A percentile compares a stretch with the other conserved stretches of the same genome.
phyloP scores from a whole-genome alignment of 31 red algal genomes.

The Endocladia muricata region DNA sequence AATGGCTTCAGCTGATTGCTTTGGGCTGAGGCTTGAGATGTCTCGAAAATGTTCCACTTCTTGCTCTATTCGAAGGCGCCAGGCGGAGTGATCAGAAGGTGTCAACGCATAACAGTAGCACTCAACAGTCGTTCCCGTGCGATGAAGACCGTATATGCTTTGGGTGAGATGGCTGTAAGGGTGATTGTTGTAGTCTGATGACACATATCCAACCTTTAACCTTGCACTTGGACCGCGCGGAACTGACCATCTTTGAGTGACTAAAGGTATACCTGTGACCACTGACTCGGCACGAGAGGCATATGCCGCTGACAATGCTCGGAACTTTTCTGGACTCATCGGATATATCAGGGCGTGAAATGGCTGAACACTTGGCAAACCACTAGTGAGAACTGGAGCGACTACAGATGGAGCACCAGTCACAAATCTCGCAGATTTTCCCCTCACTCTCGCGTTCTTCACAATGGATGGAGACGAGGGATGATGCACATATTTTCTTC shows the following conservation, averaged over 20 bases:
- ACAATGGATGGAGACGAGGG: conserved; percentile 43
- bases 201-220: conserved; percentile 79
- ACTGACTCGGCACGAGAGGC: conserved; percentile 64
- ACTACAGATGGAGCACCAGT: conserved; percentile 35
- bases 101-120: conserved; percentile 84
- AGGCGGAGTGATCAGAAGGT: conserved; percentile 61
- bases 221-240: conserved; percentile 29
- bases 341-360: conserved; percentile 85
- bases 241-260: conserved; percentile 20
- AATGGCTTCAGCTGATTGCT: conserved; percentile 68
- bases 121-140: conserved; percentile 54
- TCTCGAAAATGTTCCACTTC: conserved; percentile 84
- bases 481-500: conserved; percentile 40
- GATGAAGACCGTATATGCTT: conserved; percentile 69
- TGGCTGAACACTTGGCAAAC: conserved; percentile 69
- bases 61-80: conserved; percentile 51
- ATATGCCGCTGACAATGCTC: conserved; percentile 63
- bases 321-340: conserved; percentile 56
- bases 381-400: conserved; percentile 29
- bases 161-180: conserved; percentile 79
- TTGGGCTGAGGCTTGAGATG: conserved; percentile 59
- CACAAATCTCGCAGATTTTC: conserved; percentile 29
- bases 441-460: conserved; percentile 20
- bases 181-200: conserved; percentile 83
- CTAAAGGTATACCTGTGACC: conserved; percentile 50